These are phyloP conservation scores for Vitis amurensis DNA, from an alignment of 164 flowering plant genomes.

Conservation along the genomic window DNA sequence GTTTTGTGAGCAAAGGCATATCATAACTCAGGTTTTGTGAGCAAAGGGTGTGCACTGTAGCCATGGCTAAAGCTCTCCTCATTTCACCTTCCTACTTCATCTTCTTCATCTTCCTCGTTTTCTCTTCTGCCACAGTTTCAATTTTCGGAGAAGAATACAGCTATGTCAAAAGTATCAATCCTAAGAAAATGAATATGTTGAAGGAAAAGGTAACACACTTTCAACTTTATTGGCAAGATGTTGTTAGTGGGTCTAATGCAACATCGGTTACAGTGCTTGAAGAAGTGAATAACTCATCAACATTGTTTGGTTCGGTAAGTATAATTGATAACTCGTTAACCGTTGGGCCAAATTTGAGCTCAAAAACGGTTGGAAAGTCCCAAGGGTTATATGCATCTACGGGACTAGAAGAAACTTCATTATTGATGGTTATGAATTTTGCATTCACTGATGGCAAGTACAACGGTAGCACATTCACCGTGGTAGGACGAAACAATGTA, in stretches of 20 bases:
- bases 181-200: neutral
- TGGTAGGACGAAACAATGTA: conserved; percentile 32
- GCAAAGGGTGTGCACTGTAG: too few relatives aligned
- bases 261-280: conserved; percentile 17
- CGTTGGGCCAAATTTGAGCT: conserved; percentile 22
- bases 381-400: conserved; percentile 34
- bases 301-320: conserved; percentile 19
- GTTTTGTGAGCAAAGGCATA: too few relatives aligned
- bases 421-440: conserved; percentile 42
- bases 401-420: conserved; percentile 12
- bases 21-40: too few relatives aligned
- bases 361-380: conserved; percentile 33
- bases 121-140: too few relatives aligned
- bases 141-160: too few relatives aligned
- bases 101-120: too few relatives aligned
- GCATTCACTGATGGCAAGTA: conserved; percentile 34
- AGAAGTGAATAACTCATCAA: conserved; percentile 5
- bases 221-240: conserved; percentile 37
- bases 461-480: conserved; percentile 31
- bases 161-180: too few relatives aligned
- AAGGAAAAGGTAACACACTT: conserved; percentile 32
- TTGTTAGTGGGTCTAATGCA: conserved; percentile 17
- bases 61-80: too few relatives aligned
- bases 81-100: too few relatives aligned
- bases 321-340: conserved; percentile 42